phyloP scores from a whole-genome alignment of 805 yeast species.

The Vanderwaltozyma yarrowii region DNA sequence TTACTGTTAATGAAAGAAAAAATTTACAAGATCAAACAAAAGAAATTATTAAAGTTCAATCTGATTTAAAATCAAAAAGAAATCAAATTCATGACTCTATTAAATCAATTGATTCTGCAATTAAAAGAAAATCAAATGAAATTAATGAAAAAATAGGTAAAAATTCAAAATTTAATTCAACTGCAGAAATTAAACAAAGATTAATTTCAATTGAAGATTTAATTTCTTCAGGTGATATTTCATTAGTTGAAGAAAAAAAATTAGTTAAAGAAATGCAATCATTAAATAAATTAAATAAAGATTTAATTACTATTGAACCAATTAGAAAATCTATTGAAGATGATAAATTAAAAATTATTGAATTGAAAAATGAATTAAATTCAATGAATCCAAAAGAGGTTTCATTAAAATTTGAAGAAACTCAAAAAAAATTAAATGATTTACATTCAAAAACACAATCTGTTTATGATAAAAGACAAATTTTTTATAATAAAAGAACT shows the following conservation, averaged over 20 bases:
- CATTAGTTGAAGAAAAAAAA: constrained; percentile 85
- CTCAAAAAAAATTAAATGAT: constrained; percentile 60
- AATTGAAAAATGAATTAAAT: constrained; percentile 57
- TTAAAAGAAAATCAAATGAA: constrained; percentile 69
- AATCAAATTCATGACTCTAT: constrained; percentile 50
- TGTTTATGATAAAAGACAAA: constrained; percentile 55
- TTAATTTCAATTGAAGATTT: constrained; percentile 56
- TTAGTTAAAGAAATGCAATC: constrained; percentile 74
- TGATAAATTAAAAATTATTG: constrained; percentile 66
- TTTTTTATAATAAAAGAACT: constrained; percentile 53
- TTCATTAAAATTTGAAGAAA: constrained; percentile 55
- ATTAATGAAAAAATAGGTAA: constrained; percentile 41
- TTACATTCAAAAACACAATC: constrained; percentile 50
- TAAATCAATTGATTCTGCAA: constrained; percentile 52
- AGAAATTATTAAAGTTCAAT: constrained; percentile 37
- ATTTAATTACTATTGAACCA: constrained; percentile 61
- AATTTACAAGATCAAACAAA: constrained; percentile 40
- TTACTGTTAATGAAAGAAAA: constrained; percentile 43
- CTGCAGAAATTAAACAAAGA: constrained; percentile 60
- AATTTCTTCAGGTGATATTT: constrained; percentile 68
- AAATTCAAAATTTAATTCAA: constrained; percentile 48
- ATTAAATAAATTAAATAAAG: constrained; percentile 72
- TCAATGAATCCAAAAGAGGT: constrained; percentile 50
- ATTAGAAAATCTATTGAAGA: constrained; percentile 71
- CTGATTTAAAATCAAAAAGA: constrained; percentile 38